phyloP scores from a whole-genome alignment of 495 filamentous ascomycete genomes.

The Cercophora newfieldiana region DNA sequence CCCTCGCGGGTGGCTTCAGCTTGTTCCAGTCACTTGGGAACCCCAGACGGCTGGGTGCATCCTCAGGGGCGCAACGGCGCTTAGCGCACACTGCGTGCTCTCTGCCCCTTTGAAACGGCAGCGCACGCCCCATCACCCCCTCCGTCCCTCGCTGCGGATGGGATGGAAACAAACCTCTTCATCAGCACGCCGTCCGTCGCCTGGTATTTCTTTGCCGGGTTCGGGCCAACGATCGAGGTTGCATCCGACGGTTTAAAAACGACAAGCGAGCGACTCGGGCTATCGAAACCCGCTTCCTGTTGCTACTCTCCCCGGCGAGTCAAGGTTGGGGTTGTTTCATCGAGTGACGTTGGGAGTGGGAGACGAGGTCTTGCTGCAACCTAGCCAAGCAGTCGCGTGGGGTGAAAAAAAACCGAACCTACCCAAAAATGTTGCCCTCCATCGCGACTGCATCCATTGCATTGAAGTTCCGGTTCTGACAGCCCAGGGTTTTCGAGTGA shows the following conservation, averaged over 20 bases:
- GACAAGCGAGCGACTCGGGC: constrained; percentile 10
- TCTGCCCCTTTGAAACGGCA: constrained; percentile 18
- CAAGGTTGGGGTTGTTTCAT: not conserved
- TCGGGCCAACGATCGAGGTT: constrained; percentile 7
- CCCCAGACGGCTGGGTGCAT: constrained; percentile 38
- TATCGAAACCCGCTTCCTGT: constrained; percentile 18
- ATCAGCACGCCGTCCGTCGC: not conserved
- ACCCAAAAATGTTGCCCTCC: not conserved
- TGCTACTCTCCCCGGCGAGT: not conserved
- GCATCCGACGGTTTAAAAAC: constrained; percentile 22
- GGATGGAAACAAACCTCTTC: not conserved
- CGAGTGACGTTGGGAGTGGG: not conserved
- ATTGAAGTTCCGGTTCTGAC: not conserved
- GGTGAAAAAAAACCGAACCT: not conserved
- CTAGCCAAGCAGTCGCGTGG: not conserved
- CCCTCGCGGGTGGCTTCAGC: constrained; percentile 36
- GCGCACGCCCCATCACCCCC: not conserved
- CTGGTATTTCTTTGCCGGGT: not conserved
- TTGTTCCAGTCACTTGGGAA: constrained; percentile 36
- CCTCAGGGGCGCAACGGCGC: constrained; percentile 34
- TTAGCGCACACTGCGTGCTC: constrained; percentile 16
- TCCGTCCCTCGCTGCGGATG: not conserved
- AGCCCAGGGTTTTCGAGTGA: too few species aligned
- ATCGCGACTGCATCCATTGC: not conserved
- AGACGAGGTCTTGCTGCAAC: not conserved